Evolutionary conservation across 2,329 filamentous ascomycete genomes (phyloP).

Genomic region (Penicillium sp.): DNA sequence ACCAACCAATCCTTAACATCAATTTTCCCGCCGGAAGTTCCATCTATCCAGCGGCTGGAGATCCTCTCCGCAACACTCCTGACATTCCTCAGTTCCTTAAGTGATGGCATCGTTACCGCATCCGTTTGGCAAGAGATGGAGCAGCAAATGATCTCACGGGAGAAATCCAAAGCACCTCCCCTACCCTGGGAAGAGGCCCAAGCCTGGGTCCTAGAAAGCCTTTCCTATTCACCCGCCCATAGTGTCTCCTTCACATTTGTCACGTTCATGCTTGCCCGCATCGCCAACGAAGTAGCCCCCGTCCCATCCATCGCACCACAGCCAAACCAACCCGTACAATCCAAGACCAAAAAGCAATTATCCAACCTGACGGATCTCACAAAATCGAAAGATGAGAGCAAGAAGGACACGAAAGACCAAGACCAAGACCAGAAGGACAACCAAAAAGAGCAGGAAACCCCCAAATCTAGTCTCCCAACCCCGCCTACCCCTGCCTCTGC

Average conservation of each 20-base stretch:
- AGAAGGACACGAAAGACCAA: background rate
- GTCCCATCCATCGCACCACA: conserved; percentile 26
- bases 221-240: conserved; percentile 71
- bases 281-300: conserved; percentile 56
- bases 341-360: conserved; percentile 3
- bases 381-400: background rate
- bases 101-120: conserved; percentile 74
- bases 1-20: conserved; percentile 62
- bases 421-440: background rate
- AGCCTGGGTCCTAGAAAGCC: conserved; percentile 67
- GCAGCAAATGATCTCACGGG: conserved; percentile 51
- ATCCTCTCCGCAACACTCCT: conserved; percentile 69
- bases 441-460: background rate
- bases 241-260: conserved; percentile 89
- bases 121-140: conserved; percentile 70
- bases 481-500: conserved; percentile 23
- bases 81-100: conserved; percentile 70
- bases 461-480: conserved; percentile 7
- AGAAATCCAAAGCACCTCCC: conserved; percentile 51
- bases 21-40: conserved; percentile 62
- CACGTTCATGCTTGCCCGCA: conserved; percentile 68
- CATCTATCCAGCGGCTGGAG: conserved; percentile 70
- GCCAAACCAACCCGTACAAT: background rate
- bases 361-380: background rate
- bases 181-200: conserved; percentile 56